Base-by-base conservation (phyloP, 2,329 filamentous ascomycete genomes). In the Chaetoscypha palmicola region DNA sequence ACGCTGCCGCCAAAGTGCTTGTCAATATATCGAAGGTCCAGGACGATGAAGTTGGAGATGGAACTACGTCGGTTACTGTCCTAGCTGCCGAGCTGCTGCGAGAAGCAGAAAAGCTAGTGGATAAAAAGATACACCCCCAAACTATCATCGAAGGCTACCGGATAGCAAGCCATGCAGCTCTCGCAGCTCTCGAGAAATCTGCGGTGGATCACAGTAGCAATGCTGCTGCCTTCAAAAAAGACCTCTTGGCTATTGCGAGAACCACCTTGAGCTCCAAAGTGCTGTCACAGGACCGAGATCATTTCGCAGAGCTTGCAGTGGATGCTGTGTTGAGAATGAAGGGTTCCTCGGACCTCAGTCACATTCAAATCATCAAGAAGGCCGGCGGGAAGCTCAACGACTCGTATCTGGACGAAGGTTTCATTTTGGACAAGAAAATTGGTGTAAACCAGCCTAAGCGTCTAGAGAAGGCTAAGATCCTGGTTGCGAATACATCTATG, bases 311-410 rank as follows among this genome's bases (percentile, higher is more conserved):
- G 63, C 77, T 98, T 38, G 92, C 92, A 14, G 86, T 86, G 53
- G 90, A 97, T 58, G 92, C 92, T 28, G 86, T 98, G 3, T 74
- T 97, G 47, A 81, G 94, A 53, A 76, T 98, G 61, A 87, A 87
- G 66, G 86, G 86, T 45, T 94, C 89, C 2, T 88, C 86, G 46
- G 92, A 98, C 65, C 79, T 98, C 43, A 96, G 86, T 65, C 90
- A 97, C 64, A 98, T 98, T 55, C 92, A 98, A 68, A 90, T 98
- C 62, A 98, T 98, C 73, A 98, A 98, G 76, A 98, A 98, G 75
- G 85, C 91, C 2, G 92, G 92, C 58, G 92, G 92, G 58, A 98
- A 97, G 75, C 79, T 98, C 47, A 92, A 82, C 65, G 92, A 98
- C 66, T 97, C 91, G 10, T 98, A 98, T 68, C 76, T 98, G 32